Evolutionary conservation across 2,329 filamentous ascomycete species (phyloP).

Genomic region (Rutstroemia sp.): DNA sequence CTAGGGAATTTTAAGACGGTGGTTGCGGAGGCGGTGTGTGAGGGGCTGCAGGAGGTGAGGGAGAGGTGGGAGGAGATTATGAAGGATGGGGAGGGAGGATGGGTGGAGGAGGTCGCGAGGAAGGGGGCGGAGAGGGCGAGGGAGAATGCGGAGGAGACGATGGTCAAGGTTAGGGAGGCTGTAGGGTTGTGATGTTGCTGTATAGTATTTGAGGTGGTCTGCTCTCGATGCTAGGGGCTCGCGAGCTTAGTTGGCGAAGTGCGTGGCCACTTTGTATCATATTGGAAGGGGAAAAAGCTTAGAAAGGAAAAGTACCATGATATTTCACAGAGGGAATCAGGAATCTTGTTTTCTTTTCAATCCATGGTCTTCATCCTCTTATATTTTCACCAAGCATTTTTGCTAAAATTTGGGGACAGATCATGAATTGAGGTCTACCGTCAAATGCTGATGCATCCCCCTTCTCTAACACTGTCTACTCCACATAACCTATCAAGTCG

Average conservation of each 20-base stretch:
- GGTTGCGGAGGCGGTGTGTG: conserved; percentile 51
- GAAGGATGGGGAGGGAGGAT: conserved; percentile 37
- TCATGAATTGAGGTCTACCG: background rate
- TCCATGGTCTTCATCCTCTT: background rate
- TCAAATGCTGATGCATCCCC: background rate
- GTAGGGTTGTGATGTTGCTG: conserved; percentile 31
- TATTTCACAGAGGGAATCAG: no score
- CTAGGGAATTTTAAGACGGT: conserved; percentile 56
- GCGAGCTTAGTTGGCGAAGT: background rate
- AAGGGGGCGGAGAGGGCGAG: conserved; percentile 55
- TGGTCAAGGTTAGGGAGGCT: conserved; percentile 37
- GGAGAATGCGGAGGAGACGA: conserved; percentile 47
- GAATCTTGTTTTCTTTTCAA: background rate
- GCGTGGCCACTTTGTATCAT: background rate
- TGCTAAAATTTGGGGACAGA: background rate
- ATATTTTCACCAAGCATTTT: background rate
- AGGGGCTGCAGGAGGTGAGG: conserved; percentile 46
- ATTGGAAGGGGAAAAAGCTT: background rate
- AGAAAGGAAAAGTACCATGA: background rate
- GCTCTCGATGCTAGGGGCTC: background rate
- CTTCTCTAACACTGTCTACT: background rate
- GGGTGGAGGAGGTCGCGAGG: conserved; percentile 49
- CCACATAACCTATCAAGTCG: background rate
- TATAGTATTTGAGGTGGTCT: no score
- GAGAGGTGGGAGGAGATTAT: conserved; percentile 49